Percentiles rank a stretch among this genome's conserved stretches.
These are phyloP conservation scores for Gossypium ekmanianum DNA, from an alignment of 345 rosid species.

Conservation along the genomic window DNA sequence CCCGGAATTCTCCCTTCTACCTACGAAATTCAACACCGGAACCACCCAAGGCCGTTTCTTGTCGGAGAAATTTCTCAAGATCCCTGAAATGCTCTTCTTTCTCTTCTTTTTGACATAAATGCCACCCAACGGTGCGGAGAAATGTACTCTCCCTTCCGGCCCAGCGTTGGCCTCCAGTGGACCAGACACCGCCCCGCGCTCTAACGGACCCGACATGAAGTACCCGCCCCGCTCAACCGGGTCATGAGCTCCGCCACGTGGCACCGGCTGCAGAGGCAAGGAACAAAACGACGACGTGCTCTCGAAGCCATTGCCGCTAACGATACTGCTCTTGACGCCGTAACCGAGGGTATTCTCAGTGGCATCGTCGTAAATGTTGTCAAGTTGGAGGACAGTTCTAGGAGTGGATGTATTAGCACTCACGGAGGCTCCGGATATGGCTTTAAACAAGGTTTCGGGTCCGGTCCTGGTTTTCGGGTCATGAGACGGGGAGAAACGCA, in stretches of 20 bases:
- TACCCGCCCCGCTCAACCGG: slow-evolving; percentile 48
- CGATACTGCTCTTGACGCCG: slow-evolving; percentile 45
- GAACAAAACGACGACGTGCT: slow-evolving; percentile 86
- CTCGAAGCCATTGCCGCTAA: slow-evolving; percentile 70
- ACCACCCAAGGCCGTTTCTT: slow-evolving; percentile 94
- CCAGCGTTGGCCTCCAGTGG: slow-evolving; percentile 59
- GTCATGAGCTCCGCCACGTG: slow-evolving; percentile 53
- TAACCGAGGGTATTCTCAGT: slow-evolving; percentile 53
- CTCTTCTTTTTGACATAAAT: slow-evolving; percentile 53
- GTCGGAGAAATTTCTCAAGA: slow-evolving; percentile 61
- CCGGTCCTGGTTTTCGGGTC: slow-evolving; percentile 43
- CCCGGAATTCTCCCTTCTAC: slow-evolving; percentile 42
- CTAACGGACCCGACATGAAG: slow-evolving; percentile 91
- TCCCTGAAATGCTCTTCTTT: slow-evolving; percentile 54
- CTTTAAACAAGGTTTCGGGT: slow-evolving; percentile 63
- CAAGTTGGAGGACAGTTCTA: slow-evolving; percentile 73
- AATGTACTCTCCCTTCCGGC: slow-evolving; percentile 54
- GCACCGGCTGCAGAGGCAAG: slow-evolving; percentile 77
- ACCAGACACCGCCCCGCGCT: slow-evolving; percentile 78
- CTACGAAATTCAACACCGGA: slow-evolving; percentile 80
- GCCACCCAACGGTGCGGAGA: slow-evolving; percentile 91
- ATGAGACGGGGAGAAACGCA: slow-evolving; percentile 78
- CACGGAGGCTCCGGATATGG: slow-evolving; percentile 92
- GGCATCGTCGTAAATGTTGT: slow-evolving; percentile 76
- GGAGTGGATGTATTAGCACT: slow-evolving; percentile 83